A percentile compares a stretch with the other conserved stretches of the same genome.
Evolutionary conservation across 2,329 filamentous ascomycete genomes (phyloP).

Genomic region (Orbilia oligospora): DNA sequence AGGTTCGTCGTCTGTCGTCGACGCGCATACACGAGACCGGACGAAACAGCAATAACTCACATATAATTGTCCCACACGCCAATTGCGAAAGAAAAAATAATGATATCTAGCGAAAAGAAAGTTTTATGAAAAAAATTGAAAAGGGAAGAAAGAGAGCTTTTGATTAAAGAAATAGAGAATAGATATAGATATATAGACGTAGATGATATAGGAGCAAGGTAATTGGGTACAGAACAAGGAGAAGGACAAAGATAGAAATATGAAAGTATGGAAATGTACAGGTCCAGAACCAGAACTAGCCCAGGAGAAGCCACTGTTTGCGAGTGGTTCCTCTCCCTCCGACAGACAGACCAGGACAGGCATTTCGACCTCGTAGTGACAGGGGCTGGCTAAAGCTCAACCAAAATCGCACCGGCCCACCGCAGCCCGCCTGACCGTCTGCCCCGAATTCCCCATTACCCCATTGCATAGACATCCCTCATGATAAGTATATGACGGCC

Average conservation of each 20-base stretch:
- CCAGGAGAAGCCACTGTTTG: slow-evolving; percentile 40
- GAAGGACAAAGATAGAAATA: slow-evolving; percentile 9
- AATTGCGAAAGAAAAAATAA: slow-evolving; percentile 1
- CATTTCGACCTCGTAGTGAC: not conserved
- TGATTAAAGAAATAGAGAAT: not conserved
- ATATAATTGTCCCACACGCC: not conserved
- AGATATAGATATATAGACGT: not conserved
- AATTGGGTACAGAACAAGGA: slow-evolving; percentile 13
- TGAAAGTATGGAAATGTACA: not conserved
- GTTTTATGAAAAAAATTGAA: not conserved
- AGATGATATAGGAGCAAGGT: slow-evolving; percentile 8
- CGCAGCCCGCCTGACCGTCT: slow-evolving; percentile 58
- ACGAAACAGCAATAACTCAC: slow-evolving; percentile 3
- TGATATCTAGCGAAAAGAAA: not conserved
- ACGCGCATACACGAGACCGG: slow-evolving; percentile 2
- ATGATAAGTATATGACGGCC: not conserved
- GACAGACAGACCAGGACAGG: slow-evolving; percentile 3
- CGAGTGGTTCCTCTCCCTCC: slow-evolving; percentile 12
- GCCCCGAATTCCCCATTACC: slow-evolving; percentile 11
- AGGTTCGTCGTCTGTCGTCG: not conserved
- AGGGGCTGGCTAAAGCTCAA: slow-evolving; percentile 28
- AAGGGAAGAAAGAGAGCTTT: not conserved
- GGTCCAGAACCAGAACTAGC: not conserved
- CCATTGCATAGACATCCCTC: not conserved
- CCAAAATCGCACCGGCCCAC: slow-evolving; percentile 51